These are phyloP conservation scores for Cyclostephanos invisitatus DNA, from an alignment of 108 stramenopile genomes.

Conservation along the genomic window DNA sequence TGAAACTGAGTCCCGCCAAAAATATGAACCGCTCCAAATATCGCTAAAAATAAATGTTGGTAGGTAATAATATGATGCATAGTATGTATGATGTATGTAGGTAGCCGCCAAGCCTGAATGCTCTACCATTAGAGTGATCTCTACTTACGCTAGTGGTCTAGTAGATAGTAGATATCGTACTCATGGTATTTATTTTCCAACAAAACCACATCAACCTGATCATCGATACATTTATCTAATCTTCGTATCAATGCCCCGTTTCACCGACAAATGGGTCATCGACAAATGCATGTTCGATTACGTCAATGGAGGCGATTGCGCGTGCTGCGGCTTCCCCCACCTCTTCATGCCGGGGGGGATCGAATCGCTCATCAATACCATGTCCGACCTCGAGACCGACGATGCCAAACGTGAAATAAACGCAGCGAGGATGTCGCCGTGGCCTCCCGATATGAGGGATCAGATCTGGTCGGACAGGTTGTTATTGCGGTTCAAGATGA, in stretches of 20 bases:
- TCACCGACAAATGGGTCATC: conserved; percentile 84
- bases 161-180: too few species aligned
- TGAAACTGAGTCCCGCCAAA: too few species aligned
- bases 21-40: too few species aligned
- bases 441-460: conserved; percentile 81
- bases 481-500: conserved; percentile 74
- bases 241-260: conserved; percentile 70
- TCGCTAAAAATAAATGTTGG: too few species aligned
- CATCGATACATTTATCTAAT: too few species aligned
- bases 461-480: conserved; percentile 86
- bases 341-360: conserved; percentile 28
- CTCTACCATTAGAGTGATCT: too few species aligned
- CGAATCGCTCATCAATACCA: conserved; percentile 67
- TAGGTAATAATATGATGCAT: too few species aligned
- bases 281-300: conserved; percentile 84
- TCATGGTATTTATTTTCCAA: neutral
- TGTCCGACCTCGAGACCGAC: conserved; percentile 87
- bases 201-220: neutral
- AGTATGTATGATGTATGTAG: too few species aligned
- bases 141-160: too few species aligned
- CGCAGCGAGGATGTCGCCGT: conserved; percentile 63
- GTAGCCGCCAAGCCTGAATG: too few species aligned
- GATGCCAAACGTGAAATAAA: conserved; percentile 64
- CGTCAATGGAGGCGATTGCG: conserved; percentile 73
- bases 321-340: conserved; percentile 80